A percentile compares a stretch with the other conserved stretches of the same genome.
phyloP scores from a whole-genome alignment of 163 green algal genomes.

The Prototheca cutis region DNA sequence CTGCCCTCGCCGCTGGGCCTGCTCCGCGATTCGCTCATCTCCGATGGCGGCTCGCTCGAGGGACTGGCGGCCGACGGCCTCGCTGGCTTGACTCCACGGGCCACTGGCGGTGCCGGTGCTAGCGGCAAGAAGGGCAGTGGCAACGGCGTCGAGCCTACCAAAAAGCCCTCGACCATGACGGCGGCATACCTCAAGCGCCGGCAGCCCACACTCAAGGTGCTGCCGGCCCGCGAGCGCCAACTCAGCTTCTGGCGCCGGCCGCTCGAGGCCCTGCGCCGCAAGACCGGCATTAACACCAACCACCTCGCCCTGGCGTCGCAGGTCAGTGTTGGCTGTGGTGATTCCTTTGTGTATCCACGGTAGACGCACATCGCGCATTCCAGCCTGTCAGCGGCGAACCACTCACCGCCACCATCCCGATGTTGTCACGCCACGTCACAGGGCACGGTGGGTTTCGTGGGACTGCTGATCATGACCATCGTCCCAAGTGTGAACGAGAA shows the following conservation, averaged over 20 bases:
- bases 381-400: no score
- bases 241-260: neutral
- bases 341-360: no score
- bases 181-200: neutral
- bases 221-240: neutral
- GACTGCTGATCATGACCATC: constrained; percentile 3
- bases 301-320: neutral
- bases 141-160: no score
- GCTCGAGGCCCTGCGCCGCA: neutral
- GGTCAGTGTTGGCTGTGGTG: no score
- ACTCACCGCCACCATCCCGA: no score
- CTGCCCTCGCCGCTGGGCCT: neutral
- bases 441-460: neutral
- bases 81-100: no score
- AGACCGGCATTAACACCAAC: neutral
- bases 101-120: no score
- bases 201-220: neutral
- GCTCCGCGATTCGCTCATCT: neutral
- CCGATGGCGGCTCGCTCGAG: neutral
- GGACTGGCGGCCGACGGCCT: no score
- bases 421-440: no score
- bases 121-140: no score
- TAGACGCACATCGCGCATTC: no score
- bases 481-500: neutral
- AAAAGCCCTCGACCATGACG: neutral